Evolutionary conservation across 768 basidiomycete species (phyloP).

Genomic region (Mycena sanguinolenta): DNA sequence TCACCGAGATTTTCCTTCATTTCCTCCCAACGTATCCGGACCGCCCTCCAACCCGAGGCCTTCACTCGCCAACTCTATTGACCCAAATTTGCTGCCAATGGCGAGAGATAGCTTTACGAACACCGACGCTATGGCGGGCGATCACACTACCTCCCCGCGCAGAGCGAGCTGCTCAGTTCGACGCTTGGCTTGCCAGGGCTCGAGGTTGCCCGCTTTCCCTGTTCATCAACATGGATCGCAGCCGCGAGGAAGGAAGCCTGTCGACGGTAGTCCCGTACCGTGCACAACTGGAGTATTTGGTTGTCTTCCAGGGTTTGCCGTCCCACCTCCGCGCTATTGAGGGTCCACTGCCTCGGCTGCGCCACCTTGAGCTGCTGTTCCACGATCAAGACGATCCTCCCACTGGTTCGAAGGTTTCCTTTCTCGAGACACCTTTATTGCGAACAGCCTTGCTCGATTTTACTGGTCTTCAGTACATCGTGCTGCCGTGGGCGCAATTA

Average conservation of each 20-base stretch:
- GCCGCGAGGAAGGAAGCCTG: neutral
- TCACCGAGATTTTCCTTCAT: neutral
- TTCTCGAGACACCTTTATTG: neutral
- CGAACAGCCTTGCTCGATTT: neutral
- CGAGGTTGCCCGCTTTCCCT: neutral
- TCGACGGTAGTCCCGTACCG: neutral
- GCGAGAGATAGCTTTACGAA: neutral
- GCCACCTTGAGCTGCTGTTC: neutral
- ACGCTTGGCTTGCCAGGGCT: neutral
- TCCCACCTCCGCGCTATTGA: neutral
- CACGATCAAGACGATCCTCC: neutral
- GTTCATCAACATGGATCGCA: neutral
- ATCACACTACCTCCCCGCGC: neutral
- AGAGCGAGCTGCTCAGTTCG: neutral
- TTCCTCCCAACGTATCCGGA: neutral
- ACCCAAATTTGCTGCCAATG: neutral
- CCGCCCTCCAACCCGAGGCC: neutral
- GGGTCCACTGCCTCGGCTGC: neutral
- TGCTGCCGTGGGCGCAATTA: neutral
- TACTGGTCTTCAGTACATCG: too few species aligned
- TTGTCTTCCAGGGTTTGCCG: too few species aligned
- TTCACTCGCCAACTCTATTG: neutral
- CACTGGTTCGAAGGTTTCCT: neutral
- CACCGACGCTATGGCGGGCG: neutral
- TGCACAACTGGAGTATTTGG: neutral